Base-by-base conservation (phyloP, 2,329 filamentous ascomycete genomes). In the Claviceps spartinae region DNA sequence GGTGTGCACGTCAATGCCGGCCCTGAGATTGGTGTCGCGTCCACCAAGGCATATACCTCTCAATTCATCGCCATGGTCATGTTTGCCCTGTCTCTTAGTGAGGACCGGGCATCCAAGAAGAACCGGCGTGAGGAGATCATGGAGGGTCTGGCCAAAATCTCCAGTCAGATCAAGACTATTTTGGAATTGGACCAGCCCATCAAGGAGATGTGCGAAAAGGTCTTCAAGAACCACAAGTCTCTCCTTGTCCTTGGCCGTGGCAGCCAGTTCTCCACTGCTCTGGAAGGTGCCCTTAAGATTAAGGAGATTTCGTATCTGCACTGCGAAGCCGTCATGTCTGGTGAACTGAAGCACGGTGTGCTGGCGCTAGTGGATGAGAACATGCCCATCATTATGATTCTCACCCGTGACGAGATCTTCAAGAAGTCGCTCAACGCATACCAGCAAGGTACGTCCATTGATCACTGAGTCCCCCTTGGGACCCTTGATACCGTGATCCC, bases 61-160 rank as follows among this genome's bases (percentile, higher is more conserved):
- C 93, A 98, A 69, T 98, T 97, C 70, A 88, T 98, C 65, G 95
- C 93, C 68, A 96, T 98, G 89, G 86, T 97, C 73, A 98, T 98
- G 93, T 97, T 98, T 64, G 93, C 93, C 6, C 77, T 98, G 57
- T 96, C 90, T 34, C 81, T 98, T 54, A 93, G 88, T 64, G 93
- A 98, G 74, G 93, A 98, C 71, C 88, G 93, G 61, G 88, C 90
- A 43, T 96, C 89, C 60, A 98, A 98, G 81, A 81, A 85, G 63
- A 82, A 86, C 74, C 82, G 91, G 65, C 86, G 93, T 36, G 83
- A 93, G 71, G 90, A 96, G 72, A 97, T 98, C 65, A 96, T 98
- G 78, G 85, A 94, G 61, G 91, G 93, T 62, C 82, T 98, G 34
- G 77, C 79, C 63, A 85, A 87, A 64, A 81, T 98, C 64, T 95